Conservation (phyloP, 345 rosid genomes). For the Melaleuca alternifolia region DNA sequence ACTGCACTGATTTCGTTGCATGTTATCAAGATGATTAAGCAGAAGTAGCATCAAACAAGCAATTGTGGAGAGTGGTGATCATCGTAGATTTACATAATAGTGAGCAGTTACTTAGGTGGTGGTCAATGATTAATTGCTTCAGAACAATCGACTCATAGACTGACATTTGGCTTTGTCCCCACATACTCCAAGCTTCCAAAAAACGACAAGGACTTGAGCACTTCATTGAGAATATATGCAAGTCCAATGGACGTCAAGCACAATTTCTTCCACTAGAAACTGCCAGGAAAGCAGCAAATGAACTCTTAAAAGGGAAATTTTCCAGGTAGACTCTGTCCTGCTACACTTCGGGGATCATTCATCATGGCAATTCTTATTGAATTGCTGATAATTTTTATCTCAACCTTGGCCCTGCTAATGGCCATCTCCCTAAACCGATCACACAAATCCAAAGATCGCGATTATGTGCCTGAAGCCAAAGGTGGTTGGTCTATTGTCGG, state of each 20-base stretch:
- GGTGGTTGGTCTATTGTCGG: constrained; percentile 34
- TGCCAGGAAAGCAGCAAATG: background rate
- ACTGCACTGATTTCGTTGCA: no score
- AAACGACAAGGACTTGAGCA: background rate
- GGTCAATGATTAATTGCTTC: background rate
- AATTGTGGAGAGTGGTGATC: no score
- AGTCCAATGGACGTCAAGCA: background rate
- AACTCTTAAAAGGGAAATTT: background rate
- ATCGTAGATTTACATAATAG: no score
- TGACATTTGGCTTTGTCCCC: background rate
- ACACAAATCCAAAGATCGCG: background rate
- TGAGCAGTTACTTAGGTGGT: no score
- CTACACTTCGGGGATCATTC: background rate
- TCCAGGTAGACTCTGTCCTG: background rate
- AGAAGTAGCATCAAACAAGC: no score
- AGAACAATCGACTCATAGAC: background rate
- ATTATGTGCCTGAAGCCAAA: constrained; percentile 9
- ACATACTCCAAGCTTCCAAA: background rate
- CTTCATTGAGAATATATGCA: background rate
- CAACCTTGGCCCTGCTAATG: background rate
- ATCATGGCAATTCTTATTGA: background rate
- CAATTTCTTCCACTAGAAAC: background rate
- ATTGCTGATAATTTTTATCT: background rate
- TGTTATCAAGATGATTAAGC: no score
- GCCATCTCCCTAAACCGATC: background rate